These are phyloP conservation scores for Trichoderma cornu-damae DNA, from an alignment of 2,329 filamentous ascomycete species.

Conservation along the genomic window DNA sequence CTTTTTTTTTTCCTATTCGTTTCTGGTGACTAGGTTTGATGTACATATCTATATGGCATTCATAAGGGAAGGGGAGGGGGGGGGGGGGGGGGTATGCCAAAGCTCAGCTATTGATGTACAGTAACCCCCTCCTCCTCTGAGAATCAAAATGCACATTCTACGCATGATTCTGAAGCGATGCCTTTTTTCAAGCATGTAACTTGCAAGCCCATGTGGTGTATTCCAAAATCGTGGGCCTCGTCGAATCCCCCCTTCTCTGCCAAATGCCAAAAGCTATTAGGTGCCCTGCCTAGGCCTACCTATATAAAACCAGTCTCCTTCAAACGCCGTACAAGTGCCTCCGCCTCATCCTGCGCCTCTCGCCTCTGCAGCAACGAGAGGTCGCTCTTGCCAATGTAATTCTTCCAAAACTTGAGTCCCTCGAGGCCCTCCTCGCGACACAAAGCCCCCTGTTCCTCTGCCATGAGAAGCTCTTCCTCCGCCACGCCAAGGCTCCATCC, in stretches of 20 bases:
- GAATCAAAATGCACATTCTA: not conserved
- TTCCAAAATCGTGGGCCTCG: not conserved
- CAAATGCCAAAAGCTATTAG: not conserved
- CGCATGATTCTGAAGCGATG: not conserved
- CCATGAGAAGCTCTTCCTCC: slow-evolving; percentile 94
- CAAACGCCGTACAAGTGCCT: slow-evolving; percentile 41
- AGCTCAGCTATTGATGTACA: not conserved
- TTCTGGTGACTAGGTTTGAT: too few relatives aligned
- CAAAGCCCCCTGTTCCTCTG: slow-evolving; percentile 79
- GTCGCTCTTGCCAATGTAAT: slow-evolving; percentile 53
- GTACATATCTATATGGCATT: too few relatives aligned
- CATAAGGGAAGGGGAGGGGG: too few relatives aligned
- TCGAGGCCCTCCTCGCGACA: slow-evolving; percentile 91
- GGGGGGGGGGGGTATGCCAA: too few relatives aligned
- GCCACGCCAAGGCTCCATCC: slow-evolving; percentile 97
- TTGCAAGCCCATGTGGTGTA: not conserved
- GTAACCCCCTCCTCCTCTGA: not conserved
- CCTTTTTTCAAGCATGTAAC: not conserved
- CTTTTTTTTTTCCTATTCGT: too few relatives aligned
- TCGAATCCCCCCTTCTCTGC: not conserved
- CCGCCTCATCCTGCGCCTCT: slow-evolving; percentile 33
- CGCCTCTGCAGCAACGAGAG: slow-evolving; percentile 27
- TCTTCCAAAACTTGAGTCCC: slow-evolving; percentile 90
- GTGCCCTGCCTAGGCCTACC: not conserved
- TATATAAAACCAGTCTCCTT: slow-evolving; percentile 39